Evolutionary conservation across 139 green algal genomes (phyloP), one percentile per base, ranked within the genome.

Genomic region (Tetradesmus obliquus): DNA sequence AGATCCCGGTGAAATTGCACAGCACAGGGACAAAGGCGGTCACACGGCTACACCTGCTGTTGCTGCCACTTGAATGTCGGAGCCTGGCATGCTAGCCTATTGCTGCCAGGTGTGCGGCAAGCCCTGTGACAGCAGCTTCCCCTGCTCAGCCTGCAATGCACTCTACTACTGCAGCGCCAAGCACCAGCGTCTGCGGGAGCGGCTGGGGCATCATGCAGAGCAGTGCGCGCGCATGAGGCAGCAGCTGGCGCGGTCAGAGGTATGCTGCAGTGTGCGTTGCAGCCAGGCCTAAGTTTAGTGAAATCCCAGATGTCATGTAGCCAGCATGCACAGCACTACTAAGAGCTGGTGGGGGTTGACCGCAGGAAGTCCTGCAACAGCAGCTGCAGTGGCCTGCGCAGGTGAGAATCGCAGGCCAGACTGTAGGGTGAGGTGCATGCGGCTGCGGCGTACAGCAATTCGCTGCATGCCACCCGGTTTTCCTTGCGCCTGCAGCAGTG

Each of bases 81-180:
- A 45, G 32, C 32, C 32, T 76, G 66, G 3, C 15, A 76, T 76
- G 66, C 15, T 76, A n/a, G 15, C 66, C 66, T 76, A 76, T 19
- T 76, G 66, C 20, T 88, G 84, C 71, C 84, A 88, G 54, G 51
- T 55, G 24, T 88, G 84, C 19, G 84, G 84, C 12, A 55, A 79
- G 24, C 22, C 57, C 7, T 79, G 58, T 55, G 84, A 45, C 13
- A 22, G 69, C 15, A 20, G 53, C 53, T 82, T n/a, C 10, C 62
- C 85, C n/a, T 89, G 85, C 54, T 17, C 17, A 32, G 66, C 7
- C 24, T 89, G 85, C 32, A 62, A 45, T 51, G 62, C 85, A 82
- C 32, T 89, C 12, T 89, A 20, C 45, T 89, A 82, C 66, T 89
- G 85, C 85, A 89, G 85, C 45, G 24, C 19, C 62, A 82, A 62